Evolutionary conservation across 1,139 yeast species (phyloP), one percentile per base, ranked within the genome.

Genomic region (Debaryomyces udenii): DNA sequence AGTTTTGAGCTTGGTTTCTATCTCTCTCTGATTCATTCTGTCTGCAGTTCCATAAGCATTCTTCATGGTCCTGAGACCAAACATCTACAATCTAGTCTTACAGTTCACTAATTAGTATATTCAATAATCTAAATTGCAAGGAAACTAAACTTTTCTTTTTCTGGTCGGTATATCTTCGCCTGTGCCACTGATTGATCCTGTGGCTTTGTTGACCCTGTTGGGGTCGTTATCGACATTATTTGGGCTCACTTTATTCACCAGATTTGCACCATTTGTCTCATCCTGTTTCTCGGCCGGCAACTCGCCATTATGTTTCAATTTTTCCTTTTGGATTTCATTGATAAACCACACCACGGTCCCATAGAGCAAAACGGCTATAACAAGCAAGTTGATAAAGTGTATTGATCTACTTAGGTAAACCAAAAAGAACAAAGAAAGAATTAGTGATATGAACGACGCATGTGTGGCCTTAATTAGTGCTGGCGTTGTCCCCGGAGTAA

Each of bases 401-500:
- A 86, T 77, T 35, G 87, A 84, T 35, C 75, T 57, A 5, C 93
- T 85, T 43, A 84, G 68, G 52, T 69, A 75, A 18, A 87, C 75
- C 62, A 91, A 76, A 42, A 72, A 65, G 2, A 68, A 48, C 49
- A 91, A 71, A 1, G 91, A 68, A 11, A 64, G 39, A 7, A 73
- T 66, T 30, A 65, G 52, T 28, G 62, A 47, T 4, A 64, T 51
- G 39, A 65, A 65, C 34, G 68, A 63, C 2, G 53, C 66, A 52
- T 65, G 70, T 1, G 70, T 65, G 7, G 98, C 97, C 31, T 76
- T 73, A 13, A 90, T 72, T 40, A 93, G 74, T 1, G 95, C 90
- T 1, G 97, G 97, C 0, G 93, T 79, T 0, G 96, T 81, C 1
- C 99, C 99, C 2, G 98, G 98, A n/a, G 91, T 85, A 62, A 91